These are phyloP conservation scores for Collybia nuda DNA, from an alignment of 768 basidiomycete genomes.

Conservation along the genomic window DNA sequence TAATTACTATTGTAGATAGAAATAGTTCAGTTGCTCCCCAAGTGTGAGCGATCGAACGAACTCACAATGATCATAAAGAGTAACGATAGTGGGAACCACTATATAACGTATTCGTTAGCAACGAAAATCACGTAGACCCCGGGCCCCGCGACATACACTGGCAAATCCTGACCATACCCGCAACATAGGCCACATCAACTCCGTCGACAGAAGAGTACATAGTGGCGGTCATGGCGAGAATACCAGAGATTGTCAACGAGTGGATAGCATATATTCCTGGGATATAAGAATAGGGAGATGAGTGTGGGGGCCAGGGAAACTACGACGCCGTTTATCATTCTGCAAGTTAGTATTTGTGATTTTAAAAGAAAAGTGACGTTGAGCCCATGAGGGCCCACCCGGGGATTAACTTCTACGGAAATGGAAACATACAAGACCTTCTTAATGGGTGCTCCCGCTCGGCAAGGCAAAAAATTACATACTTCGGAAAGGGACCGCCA, in stretches of 20 bases:
- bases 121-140: background rate
- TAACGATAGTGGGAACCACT: slow-evolving; percentile 19
- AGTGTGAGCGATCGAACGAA: background rate
- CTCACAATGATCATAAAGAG: slow-evolving; percentile 25
- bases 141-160: slow-evolving; percentile 15
- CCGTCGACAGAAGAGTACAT: background rate
- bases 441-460: too few species aligned
- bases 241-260: slow-evolving; percentile 2
- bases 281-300: too few species aligned
- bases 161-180: slow-evolving; percentile 15
- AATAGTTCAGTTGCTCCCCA: background rate
- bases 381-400: too few species aligned
- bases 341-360: too few species aligned
- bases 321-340: too few species aligned
- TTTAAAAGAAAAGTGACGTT: too few species aligned
- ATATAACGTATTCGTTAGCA: background rate
- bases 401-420: too few species aligned
- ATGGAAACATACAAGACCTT: too few species aligned
- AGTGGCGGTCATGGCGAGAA: background rate
- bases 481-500: too few species aligned
- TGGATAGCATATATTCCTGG: slow-evolving; percentile 1
- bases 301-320: too few species aligned
- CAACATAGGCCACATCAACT: slow-evolving; percentile 4
- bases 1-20: slow-evolving; percentile 18
- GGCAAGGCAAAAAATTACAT: too few species aligned